Evolutionary conservation across 163 green algal species (phyloP).

Genomic region (Trebouxiophyceae sp.): DNA sequence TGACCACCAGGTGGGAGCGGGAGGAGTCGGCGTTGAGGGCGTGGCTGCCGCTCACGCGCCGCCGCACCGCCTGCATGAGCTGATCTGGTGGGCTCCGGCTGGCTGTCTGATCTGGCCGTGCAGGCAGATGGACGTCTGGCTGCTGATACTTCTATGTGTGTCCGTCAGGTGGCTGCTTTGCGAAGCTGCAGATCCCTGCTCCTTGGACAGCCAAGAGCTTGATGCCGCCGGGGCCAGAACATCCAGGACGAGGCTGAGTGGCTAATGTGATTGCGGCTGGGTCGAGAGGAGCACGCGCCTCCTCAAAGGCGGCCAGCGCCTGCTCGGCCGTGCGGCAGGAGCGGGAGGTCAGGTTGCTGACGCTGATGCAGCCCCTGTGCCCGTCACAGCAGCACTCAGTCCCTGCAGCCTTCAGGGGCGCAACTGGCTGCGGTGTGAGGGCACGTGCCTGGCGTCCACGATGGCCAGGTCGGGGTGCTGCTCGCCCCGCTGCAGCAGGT

Average conservation of each 20-base stretch:
- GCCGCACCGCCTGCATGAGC: slow-evolving; percentile 20
- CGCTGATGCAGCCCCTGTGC: too few relatives aligned
- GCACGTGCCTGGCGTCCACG: slow-evolving; percentile 7
- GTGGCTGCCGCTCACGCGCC: slow-evolving; percentile 31
- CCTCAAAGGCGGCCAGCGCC: too few relatives aligned
- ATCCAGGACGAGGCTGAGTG: too few relatives aligned
- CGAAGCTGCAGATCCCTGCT: background rate
- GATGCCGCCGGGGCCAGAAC: background rate
- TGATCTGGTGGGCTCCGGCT: too few relatives aligned
- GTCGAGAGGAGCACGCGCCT: too few relatives aligned
- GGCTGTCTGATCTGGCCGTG: background rate
- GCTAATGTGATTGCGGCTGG: too few relatives aligned
- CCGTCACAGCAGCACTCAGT: too few relatives aligned
- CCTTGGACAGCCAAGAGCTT: background rate
- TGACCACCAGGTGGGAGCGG: slow-evolving; percentile 52
- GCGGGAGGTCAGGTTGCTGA: too few relatives aligned
- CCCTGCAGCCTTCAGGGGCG: background rate
- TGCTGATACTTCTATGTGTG: too few relatives aligned
- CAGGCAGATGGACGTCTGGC: background rate
- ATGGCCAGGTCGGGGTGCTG: slow-evolving; percentile 11
- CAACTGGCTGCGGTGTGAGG: background rate
- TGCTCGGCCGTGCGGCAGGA: too few relatives aligned
- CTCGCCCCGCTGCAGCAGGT: slow-evolving; percentile 36
- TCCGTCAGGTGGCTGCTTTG: too few relatives aligned
- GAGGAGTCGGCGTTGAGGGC: slow-evolving; percentile 51